Percentiles rank a stretch among this genome's conserved stretches.
Evolutionary conservation across 805 yeast species (phyloP).

Genomic region (Candida parachauliodes): DNA sequence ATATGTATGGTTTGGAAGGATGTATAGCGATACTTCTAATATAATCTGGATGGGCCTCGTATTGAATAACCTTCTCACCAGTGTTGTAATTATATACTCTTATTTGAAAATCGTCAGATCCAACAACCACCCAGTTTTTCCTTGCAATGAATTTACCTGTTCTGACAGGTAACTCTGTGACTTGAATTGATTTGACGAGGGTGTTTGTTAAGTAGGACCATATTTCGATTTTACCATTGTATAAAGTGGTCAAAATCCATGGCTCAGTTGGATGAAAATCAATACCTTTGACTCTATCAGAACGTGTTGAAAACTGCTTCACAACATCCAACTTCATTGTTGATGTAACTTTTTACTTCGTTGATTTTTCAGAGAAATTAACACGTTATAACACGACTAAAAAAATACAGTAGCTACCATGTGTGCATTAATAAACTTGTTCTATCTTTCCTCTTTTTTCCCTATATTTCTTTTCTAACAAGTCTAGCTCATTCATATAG

Average conservation of each 20-base stretch:
- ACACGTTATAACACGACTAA: conserved; percentile 4
- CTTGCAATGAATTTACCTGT: conserved; percentile 94
- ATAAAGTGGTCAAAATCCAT: conserved; percentile 89
- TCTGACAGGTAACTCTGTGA: conserved; percentile 93
- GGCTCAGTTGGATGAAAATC: conserved; percentile 99
- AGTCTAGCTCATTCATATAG: conserved; percentile 15
- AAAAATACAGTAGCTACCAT: conserved; percentile 4
- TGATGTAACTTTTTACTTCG: conserved; percentile 2
- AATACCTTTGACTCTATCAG: conserved; percentile 96
- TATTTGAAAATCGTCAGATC: conserved; percentile 92
- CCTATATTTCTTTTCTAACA: conserved; percentile 24
- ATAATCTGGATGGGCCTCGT: conserved; percentile 98
- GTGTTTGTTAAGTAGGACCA: conserved; percentile 90
- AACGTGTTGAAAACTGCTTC: conserved; percentile 84
- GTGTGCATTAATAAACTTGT: conserved; percentile 18
- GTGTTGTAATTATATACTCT: conserved; percentile 95
- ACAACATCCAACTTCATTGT: conserved; percentile 45
- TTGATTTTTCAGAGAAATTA: conserved; percentile 4
- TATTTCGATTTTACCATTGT: conserved; percentile 86
- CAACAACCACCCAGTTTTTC: conserved; percentile 95
- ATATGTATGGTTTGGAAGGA: conserved; percentile 84
- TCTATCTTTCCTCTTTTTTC: conserved; percentile 25
- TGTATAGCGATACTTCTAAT: conserved; percentile 91
- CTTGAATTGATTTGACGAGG: conserved; percentile 85
- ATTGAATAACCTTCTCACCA: conserved; percentile 89